phyloP scores from a whole-genome alignment of 163 green algal species.

The Prototheca cutis region DNA sequence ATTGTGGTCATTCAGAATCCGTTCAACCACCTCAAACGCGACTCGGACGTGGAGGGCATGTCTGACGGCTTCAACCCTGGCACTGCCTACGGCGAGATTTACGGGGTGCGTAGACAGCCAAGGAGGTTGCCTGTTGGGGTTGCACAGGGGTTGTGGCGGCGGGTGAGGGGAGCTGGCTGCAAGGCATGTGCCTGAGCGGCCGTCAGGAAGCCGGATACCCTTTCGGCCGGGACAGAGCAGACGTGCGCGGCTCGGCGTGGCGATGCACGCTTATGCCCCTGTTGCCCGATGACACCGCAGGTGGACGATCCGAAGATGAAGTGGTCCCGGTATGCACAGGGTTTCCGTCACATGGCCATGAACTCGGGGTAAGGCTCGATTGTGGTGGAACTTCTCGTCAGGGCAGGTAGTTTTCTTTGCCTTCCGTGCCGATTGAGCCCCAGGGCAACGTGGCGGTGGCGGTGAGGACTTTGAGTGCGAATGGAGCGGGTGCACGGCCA shows the following conservation, averaged over 20 bases:
- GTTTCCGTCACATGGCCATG: conserved; percentile 57
- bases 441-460: background rate
- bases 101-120: conserved; percentile 24
- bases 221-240: too few relatives aligned
- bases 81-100: conserved; percentile 65
- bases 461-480: background rate
- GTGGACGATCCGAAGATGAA: conserved; percentile 75
- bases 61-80: conserved; percentile 53
- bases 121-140: background rate
- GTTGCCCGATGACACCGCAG: background rate
- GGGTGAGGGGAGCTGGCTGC: too few relatives aligned
- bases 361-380: conserved; percentile 56
- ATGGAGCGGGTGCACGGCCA: background rate
- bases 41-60: conserved; percentile 63
- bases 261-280: too few relatives aligned
- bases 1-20: conserved; percentile 53
- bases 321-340: conserved; percentile 68
- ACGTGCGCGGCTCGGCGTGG: too few relatives aligned
- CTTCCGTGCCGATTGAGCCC: too few relatives aligned
- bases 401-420: too few relatives aligned
- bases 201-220: background rate
- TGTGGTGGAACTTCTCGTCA: too few relatives aligned
- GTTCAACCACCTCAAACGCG: conserved; percentile 44
- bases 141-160: background rate
- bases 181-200: background rate